A percentile compares a stretch with the other conserved stretches of the same genome.
phyloP scores from a whole-genome alignment of 164 flowering plant genomes.

The Cinnamomum micranthum region DNA sequence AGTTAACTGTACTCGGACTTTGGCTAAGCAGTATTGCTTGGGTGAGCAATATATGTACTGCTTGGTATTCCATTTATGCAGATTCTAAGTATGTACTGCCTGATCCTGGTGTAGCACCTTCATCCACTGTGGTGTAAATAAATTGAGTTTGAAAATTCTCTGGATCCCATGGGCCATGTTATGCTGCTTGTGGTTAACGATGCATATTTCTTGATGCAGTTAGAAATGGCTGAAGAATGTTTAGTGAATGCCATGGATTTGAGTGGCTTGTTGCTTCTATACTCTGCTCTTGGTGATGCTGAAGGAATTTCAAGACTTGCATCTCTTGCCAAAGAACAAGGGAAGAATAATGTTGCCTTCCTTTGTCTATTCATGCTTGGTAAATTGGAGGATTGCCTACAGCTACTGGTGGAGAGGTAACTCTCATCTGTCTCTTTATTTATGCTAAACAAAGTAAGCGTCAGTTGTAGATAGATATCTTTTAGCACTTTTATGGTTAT shows the following conservation, averaged over 20 bases:
- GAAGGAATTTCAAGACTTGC: slow-evolving; percentile 80
- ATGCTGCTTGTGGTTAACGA: neutral
- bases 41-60: neutral
- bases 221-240: slow-evolving; percentile 95
- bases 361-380: slow-evolving; percentile 88
- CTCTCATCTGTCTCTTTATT: slow-evolving; percentile 3
- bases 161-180: neutral
- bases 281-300: slow-evolving; percentile 92
- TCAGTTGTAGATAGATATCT: neutral
- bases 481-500: neutral
- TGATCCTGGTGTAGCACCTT: neutral
- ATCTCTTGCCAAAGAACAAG: slow-evolving; percentile 82
- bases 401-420: slow-evolving; percentile 92
- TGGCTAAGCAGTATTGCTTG: neutral
- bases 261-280: slow-evolving; percentile 88
- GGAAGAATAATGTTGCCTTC: slow-evolving; percentile 94
- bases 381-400: slow-evolving; percentile 89
- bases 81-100: neutral
- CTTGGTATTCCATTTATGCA: neutral
- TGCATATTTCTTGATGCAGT: slow-evolving; percentile 43
- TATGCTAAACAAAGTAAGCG: neutral
- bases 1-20: neutral
- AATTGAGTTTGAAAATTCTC: neutral
- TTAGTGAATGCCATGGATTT: slow-evolving; percentile 79
- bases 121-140: neutral